These are phyloP conservation scores for Lasiodiplodia sp. DNA, from an alignment of 2,329 filamentous ascomycete species.

Conservation along the genomic window DNA sequence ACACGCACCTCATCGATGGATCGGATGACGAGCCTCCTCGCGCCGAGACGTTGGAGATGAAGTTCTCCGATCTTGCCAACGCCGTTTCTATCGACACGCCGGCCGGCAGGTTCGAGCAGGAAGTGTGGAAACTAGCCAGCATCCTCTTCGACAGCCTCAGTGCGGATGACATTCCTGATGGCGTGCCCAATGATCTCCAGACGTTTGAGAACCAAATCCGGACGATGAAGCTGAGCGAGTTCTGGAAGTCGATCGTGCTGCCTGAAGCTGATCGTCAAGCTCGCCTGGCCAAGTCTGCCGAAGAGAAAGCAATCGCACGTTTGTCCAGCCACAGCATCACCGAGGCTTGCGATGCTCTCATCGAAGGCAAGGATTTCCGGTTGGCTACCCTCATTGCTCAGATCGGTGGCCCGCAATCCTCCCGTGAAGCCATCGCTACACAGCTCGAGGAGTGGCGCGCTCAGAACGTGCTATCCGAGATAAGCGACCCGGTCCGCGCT, in stretches of 20 bases:
- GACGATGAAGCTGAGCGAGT: constrained; percentile 71
- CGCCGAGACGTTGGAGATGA: constrained; percentile 37
- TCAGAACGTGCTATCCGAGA: constrained; percentile 84
- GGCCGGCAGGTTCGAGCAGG: constrained; percentile 66
- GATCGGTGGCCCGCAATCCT: constrained; percentile 72
- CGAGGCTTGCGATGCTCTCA: constrained; percentile 81
- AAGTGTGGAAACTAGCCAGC: constrained; percentile 84
- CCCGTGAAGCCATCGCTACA: constrained; percentile 75
- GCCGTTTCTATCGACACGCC: constrained; percentile 51
- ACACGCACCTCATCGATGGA: constrained; percentile 17
- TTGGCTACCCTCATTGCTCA: constrained; percentile 85
- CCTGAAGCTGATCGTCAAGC: constrained; percentile 53
- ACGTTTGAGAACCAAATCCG: constrained; percentile 50
- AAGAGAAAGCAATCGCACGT: constrained; percentile 84
- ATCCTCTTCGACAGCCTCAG: constrained; percentile 70
- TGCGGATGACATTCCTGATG: constrained; percentile 59
- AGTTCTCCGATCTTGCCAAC: constrained; percentile 60
- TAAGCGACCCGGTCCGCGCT: constrained; percentile 81
- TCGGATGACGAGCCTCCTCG: constrained; percentile 24
- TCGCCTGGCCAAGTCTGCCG: constrained; percentile 67
- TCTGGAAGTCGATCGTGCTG: constrained; percentile 61
- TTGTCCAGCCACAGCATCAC: constrained; percentile 80
- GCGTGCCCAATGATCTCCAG: constrained; percentile 47
- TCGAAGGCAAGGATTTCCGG: constrained; percentile 79
- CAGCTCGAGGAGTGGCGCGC: constrained; percentile 87